Evolutionary conservation across 192 early-diverging fungal genomes (phyloP), one percentile per base, ranked within the genome.

Genomic region (Podila horticola): DNA sequence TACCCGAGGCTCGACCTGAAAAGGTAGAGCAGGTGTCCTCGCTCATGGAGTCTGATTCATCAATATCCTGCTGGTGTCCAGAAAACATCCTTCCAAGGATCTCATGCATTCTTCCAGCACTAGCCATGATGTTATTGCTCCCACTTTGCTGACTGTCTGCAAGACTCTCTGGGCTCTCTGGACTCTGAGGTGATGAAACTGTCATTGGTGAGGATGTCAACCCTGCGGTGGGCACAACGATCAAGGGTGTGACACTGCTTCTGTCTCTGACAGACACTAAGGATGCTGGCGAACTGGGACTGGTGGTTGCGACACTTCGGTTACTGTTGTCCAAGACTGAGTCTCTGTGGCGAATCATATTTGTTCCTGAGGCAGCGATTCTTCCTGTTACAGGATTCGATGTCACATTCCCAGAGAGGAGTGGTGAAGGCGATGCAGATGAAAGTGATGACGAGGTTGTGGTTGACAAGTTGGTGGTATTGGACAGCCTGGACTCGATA

Each of bases 41-140:
- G 19, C 66, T 73, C 22, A 73, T 69, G 33, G 77, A 81, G 7
- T 72, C 70, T 41, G 51, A 71, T 26, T 69, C 77, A 26, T 73
- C 71, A 17, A 69, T 50, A 38, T 79, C 41, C 41, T 45, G 41
- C 12, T 45, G 41, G 41, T 45, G 41, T 45, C 41, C 77, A 10
- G 77, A 81, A 48, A 81, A 81, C 71, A 81, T 81, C 51, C 77
- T 59, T 49, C 73, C 77, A 66, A 81, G 67, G 51, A 81, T 81
- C 57, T 81, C 77, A 15, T 81, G 77, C 77, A 81, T 81, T 28
- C 71, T 67, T 26, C 62, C 77, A 15, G 77, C 71, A 62, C 77
- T 81, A 5, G 63, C 71, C 7, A 58, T 62, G 28, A 81, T 67
- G 26, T 61, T 61, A 20, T 19, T 17, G 33, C 64, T 81, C 33